Percentiles rank a stretch among this genome's conserved stretches.
Conservation (phyloP, 2,329 filamentous ascomycete genomes). For the Neurospora sp. region DNA sequence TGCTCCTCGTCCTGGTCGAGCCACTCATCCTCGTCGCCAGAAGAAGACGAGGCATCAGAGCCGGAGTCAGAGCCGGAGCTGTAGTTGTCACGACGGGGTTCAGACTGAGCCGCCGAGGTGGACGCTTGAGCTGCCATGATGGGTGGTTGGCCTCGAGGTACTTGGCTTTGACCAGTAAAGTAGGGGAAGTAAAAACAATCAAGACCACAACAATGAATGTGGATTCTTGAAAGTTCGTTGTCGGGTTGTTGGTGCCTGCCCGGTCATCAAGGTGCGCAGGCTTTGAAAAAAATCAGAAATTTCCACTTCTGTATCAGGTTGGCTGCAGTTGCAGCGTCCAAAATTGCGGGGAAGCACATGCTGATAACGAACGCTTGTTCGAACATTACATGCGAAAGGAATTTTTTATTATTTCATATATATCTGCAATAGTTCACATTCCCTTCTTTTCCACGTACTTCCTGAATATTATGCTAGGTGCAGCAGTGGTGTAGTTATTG, state of each 20-base stretch:
- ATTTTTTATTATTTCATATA: neutral
- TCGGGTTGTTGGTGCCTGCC: neutral
- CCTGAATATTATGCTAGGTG: neutral
- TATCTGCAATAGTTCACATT: too few relatives aligned
- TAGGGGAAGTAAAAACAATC: neutral
- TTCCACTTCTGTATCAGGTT: neutral
- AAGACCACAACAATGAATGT: neutral
- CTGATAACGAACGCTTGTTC: neutral
- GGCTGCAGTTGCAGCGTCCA: neutral
- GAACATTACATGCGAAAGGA: neutral
- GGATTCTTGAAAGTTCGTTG: neutral
- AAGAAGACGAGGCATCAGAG: conserved; percentile 19
- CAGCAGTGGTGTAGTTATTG: neutral
- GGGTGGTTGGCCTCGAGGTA: neutral
- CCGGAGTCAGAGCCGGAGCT: conserved; percentile 1
- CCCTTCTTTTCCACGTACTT: neutral
- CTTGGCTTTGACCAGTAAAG: neutral
- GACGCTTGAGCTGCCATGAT: neutral
- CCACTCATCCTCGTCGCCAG: conserved; percentile 27
- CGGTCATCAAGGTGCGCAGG: neutral
- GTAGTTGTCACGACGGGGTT: neutral
- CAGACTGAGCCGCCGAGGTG: neutral
- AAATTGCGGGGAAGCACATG: neutral
- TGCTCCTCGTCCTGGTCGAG: conserved; percentile 45
- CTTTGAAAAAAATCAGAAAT: conserved; percentile 1